Evolutionary conservation across 345 rosid species (phyloP), one percentile per base, ranked within the genome.

Genomic region (Gossypium herbaceum): DNA sequence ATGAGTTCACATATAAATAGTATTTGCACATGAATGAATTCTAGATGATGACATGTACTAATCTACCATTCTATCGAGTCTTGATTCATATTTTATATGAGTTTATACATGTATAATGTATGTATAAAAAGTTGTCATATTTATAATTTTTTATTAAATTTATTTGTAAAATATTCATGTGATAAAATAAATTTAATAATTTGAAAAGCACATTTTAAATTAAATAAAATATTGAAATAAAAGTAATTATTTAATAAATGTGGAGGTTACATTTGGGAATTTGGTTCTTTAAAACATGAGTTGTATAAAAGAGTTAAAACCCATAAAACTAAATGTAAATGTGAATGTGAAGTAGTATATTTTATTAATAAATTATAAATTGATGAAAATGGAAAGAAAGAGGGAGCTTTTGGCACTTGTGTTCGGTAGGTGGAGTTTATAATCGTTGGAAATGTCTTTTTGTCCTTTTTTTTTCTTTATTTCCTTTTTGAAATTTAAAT

Each of bases 1-100:
- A 27, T 29, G 34, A 0, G 0, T 29, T 29, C 0, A 0, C 1
- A 4, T 0, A 3, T 3, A 29, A 0, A 29, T 3, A 29, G 1
- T 4, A 1, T 0, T 29, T 29, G 5, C 1, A 29, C 1, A 34
- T 34, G 1, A 0, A 29, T 29, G 1, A 0, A 3, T 0, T 4
- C 39, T 34, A 34, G 39, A 34, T 0, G 39, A 34, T 1, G 6
- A 34, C 0, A 34, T 0, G 6, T 34, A 4, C 0, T 34, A 4
- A 34, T 34, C 0, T 0, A 0, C 0, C 4, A 29, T 1, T 34
- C 1, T 0, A 1, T 34, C 1, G 0, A 0, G 6, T 34, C 1
- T 34, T 4, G 0, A 34, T 4, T 34, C 0, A 1, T 0, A 29
- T 0, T 29, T 0, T 4, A 0, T 34, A 34, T 0, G 6, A 34